Evolutionary conservation across 768 basidiomycete genomes (phyloP), one percentile per base, ranked within the genome.

Genomic region (Coprinopsis marcescibilis): DNA sequence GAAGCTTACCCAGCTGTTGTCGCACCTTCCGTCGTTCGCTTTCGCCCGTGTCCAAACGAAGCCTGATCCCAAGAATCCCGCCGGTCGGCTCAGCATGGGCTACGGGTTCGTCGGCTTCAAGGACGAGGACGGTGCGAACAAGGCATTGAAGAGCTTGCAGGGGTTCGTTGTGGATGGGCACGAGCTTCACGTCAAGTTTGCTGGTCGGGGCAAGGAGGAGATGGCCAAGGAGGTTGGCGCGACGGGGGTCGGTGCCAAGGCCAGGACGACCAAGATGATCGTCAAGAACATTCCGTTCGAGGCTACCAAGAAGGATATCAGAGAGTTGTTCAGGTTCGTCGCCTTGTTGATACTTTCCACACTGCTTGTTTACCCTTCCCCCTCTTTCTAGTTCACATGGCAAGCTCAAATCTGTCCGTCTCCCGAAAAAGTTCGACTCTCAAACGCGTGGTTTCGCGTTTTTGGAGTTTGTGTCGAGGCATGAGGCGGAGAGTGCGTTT

Each of bases 251-350:
- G n/a, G n/a, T n/a, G n/a, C n/a, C n/a, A 83, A 78, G 67, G 78
- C 75, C 41, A 75, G 75, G 49, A 85, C 87, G 52, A 88, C 92
- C 53, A 98, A 97, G 80, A 83, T 98, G 76, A 81, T 98, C 42
- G 91, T 98, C 55, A 98, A 97, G 80, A 99, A 99, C 57, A 77
- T 97, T 45, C 93, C 96, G 32, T 99, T 99, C 69, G 96, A 99
- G 65, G 90, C 86, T 36, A 85, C 85, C 34, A 90, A 87, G 72
- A 92, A 88, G 68, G 96, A 99, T 55, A 75, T 99, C 20, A 73
- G 87, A 45, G 86, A 89, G 51, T 64, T 98, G 27, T 96, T 98
- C 63, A 77, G 85, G 91, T 94, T 53, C 46, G 85, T 75, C 17
- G 15, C 5, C 20, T 43, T 25, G 27, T 15, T 40, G 40, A 11